Evolutionary conservation across 2,329 filamentous ascomycete species (phyloP).

Genomic region (Colletotrichum orchidophilum): DNA sequence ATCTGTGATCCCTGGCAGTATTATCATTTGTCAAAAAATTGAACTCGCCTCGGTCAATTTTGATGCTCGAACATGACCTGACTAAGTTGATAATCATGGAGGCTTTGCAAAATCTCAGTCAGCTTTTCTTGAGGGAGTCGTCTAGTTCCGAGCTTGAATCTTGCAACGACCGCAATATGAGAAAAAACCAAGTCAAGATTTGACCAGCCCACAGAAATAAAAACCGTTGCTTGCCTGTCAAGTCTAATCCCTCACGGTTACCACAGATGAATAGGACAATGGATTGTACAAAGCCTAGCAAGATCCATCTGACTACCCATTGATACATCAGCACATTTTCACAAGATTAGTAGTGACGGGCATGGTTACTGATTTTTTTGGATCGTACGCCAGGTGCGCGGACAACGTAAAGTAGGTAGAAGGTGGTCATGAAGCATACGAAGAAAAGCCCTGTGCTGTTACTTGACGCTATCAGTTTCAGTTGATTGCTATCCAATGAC

Average conservation of each 20-base stretch:
- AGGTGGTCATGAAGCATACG: not conserved
- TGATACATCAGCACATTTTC: not conserved
- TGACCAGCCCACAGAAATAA: not conserved
- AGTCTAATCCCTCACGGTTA: not conserved
- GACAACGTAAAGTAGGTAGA: not conserved
- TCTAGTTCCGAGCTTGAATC: not conserved
- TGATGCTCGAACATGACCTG: not conserved
- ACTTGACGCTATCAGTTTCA: not conserved
- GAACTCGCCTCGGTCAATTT: not conserved
- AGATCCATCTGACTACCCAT: not conserved
- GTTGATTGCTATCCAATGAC: not conserved
- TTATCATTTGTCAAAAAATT: not conserved
- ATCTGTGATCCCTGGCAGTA: not conserved
- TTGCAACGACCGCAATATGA: not conserved
- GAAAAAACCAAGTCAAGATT: not conserved
- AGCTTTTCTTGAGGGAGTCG: not conserved
- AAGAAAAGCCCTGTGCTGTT: not conserved
- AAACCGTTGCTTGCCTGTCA: not conserved
- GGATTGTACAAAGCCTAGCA: not conserved
- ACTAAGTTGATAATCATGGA: not conserved
- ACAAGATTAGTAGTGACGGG: not conserved
- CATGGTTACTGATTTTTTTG: not conserved
- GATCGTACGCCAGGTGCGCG: not conserved
- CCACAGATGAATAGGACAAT: not conserved
- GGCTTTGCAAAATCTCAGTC: not conserved